These are phyloP conservation scores for Plasmodium gonderi DNA, from an alignment of 169 alveolate species.

Conservation along the genomic window DNA sequence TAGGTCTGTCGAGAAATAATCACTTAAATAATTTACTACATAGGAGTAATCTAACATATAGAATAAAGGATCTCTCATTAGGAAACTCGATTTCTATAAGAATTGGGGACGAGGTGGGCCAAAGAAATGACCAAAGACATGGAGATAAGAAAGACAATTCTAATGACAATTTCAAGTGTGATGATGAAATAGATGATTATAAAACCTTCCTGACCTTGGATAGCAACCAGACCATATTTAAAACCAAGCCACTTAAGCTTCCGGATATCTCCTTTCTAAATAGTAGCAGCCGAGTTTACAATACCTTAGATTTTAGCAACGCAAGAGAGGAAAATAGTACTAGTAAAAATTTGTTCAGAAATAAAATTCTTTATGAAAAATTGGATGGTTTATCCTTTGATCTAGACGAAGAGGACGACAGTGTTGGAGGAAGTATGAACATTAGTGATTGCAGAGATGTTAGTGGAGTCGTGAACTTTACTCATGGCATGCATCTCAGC, in stretches of 20 bases:
- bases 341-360: not conserved
- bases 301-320: not conserved
- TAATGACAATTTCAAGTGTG: not conserved
- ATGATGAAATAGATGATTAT: constrained; percentile 62
- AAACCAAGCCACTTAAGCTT: constrained; percentile 52
- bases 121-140: not conserved
- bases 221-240: constrained; percentile 52
- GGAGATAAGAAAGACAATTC: not conserved
- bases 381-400: constrained; percentile 48
- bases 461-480: not conserved
- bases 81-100: not conserved
- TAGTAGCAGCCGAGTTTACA: constrained; percentile 26
- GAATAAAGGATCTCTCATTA: not conserved
- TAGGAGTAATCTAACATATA: not conserved
- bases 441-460: not conserved
- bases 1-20: not conserved
- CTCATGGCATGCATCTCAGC: no score
- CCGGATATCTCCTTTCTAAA: constrained; percentile 64
- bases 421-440: not conserved
- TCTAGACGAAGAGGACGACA: constrained; percentile 16
- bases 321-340: not conserved
- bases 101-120: not conserved
- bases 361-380: constrained; percentile 43
- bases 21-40: not conserved
- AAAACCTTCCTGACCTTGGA: constrained; percentile 61